Percentiles rank a stretch among this genome's conserved stretches.
Conservation (phyloP, 2,329 filamentous ascomycete genomes). For the Neurospora sp. region DNA sequence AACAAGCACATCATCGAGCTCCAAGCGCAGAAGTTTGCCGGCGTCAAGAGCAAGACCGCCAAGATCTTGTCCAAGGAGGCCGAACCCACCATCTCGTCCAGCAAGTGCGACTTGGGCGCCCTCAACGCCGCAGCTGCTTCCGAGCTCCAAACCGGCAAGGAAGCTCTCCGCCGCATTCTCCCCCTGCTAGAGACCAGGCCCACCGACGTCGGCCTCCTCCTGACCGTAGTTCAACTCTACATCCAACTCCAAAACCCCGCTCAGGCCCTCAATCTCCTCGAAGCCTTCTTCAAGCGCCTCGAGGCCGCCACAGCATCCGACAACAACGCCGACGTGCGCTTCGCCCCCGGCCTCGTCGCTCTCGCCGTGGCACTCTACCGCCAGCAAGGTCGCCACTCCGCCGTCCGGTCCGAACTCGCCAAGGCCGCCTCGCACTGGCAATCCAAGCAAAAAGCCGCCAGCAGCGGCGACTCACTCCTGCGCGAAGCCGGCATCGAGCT, state of each 20-base stretch:
- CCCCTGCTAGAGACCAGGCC: conserved; percentile 63
- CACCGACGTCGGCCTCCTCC: conserved; percentile 66
- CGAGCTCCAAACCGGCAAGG: conserved; percentile 51
- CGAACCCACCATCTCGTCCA: conserved; percentile 16
- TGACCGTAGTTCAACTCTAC: conserved; percentile 77
- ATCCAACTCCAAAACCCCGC: conserved; percentile 60
- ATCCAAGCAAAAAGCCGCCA: conserved; percentile 30
- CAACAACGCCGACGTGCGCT: conserved; percentile 60
- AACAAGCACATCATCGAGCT: conserved; percentile 58
- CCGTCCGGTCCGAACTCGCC: conserved; percentile 63
- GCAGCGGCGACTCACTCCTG: conserved; percentile 54
- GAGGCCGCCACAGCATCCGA: conserved; percentile 48
- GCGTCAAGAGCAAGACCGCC: conserved; percentile 42
- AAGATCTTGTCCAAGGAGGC: conserved; percentile 26
- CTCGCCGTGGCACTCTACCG: conserved; percentile 71
- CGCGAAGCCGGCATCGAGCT: conserved; percentile 76
- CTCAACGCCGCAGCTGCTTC: conserved; percentile 64
- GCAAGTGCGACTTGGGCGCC: conserved; percentile 30
- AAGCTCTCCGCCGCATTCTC: conserved; percentile 59
- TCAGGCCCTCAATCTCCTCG: conserved; percentile 64
- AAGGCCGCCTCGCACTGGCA: conserved; percentile 79
- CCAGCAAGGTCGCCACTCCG: conserved; percentile 60
- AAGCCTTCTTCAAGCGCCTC: conserved; percentile 63
- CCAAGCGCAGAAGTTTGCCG: conserved; percentile 56
- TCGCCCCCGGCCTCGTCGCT: conserved; percentile 75